Evolutionary conservation across 352 stramenopile species (phyloP), one percentile per base, ranked within the genome.

Genomic region (Phytophthora hybrid): DNA sequence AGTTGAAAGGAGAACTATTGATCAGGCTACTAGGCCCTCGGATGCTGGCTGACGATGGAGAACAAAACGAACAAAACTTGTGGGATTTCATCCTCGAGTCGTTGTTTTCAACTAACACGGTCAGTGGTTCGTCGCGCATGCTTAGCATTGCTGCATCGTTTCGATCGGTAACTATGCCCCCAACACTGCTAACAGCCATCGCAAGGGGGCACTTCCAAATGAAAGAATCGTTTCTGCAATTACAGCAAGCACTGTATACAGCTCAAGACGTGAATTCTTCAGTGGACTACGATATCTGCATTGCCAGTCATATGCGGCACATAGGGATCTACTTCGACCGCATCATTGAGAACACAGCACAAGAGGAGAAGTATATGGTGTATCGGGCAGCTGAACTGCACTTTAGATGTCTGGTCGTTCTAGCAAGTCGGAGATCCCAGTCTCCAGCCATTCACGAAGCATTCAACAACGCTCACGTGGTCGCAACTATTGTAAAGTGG

Each of bases 1-100:
- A 92, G 53, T 71, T 85, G 4, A 90, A 88, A 71, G 82, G 77
- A 52, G 77, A 86, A 51, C 70, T 92, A 18, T 74, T 92, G 19
- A 81, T 81, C 6, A 69, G 63, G 13, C 56, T 88, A 26, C 39
- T 91, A n/a, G 78, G 76, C 6, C 71, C 78, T 4, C 71, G 71
- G 2, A 56, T 80, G n/a, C 73, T 73, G 19, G 74, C 65, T 10
- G 39, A 76, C 1, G 53, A 81, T 53, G 62, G 39, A 46, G 66
- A 75, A 34, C 61, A 75, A 41, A 71, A 83, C 32, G 81, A 91
- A 1, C 54, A 65, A 18, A 81, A 32, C 2, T 44, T 83, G 8
- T 87, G 77, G 79, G 79, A 82, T 2, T 85, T 78, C 44, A 54
- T 83, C 14, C 19, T 85, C 13, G 69, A 73, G 19, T 62, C 79